These are phyloP conservation scores for Vitis hybrid DNA, from an alignment of 177 flowering plant genomes.

Conservation along the genomic window DNA sequence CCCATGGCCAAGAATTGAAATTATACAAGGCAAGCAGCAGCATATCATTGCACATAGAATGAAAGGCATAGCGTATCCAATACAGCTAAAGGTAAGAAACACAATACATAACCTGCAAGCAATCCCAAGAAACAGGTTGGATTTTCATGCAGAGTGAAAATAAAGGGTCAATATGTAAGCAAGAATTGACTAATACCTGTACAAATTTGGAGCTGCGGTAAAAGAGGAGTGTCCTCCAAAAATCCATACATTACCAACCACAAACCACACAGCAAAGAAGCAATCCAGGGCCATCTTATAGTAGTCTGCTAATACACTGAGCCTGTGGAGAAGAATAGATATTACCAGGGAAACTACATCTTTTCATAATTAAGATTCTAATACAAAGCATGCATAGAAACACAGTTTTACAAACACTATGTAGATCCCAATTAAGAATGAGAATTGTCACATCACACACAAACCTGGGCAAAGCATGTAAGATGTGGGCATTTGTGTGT, in stretches of 20 bases:
- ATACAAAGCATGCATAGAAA: too few species aligned
- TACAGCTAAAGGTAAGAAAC: constrained; percentile 67
- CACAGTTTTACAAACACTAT: too few species aligned
- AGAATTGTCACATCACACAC: too few species aligned
- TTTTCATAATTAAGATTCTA: too few species aligned
- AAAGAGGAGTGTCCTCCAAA: constrained; percentile 90
- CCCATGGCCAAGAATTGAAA: constrained; percentile 71
- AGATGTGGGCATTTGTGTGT: too few species aligned
- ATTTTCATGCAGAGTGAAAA: neutral
- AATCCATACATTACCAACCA: constrained; percentile 96
- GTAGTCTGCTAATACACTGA: constrained; percentile 61
- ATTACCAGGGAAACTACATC: too few species aligned
- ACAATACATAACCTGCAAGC: constrained; percentile 89
- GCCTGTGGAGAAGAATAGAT: constrained; percentile 32
- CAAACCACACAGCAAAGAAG: constrained; percentile 98
- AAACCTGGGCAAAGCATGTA: too few species aligned
- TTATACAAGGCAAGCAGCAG: constrained; percentile 96
- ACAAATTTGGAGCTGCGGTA: constrained; percentile 85
- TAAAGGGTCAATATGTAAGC: neutral
- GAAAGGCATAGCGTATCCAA: constrained; percentile 98
- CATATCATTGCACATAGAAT: constrained; percentile 92
- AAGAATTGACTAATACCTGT: constrained; percentile 50
- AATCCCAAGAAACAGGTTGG: constrained; percentile 1
- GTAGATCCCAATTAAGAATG: too few species aligned
- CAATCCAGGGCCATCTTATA: constrained; percentile 89